Base-by-base conservation (phyloP, 805 yeast genomes). In the Peterozyma xylosa region DNA sequence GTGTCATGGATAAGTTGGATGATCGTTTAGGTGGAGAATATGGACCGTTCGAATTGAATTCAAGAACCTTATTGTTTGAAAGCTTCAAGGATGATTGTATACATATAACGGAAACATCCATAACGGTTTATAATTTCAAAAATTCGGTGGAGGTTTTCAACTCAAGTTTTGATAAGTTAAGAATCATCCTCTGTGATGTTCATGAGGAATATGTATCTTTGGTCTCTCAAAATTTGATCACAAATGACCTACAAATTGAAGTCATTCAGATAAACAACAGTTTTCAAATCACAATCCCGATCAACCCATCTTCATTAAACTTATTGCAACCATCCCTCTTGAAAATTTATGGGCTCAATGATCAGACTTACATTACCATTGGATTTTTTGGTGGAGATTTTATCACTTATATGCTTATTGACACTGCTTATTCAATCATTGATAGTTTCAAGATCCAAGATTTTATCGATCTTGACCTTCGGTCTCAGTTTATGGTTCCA, bases 281-380 rank as follows among this genome's bases (percentile, higher is more conserved):
- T 35, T 10, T 34, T 29, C 35, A 41, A 30, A 29, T 29, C 30
- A 2, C 17, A 14, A 7, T 37, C 36, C n/a, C 16, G 35, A 3
- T 15, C 27, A 14, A 37, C 13, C 34, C 34, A 13, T 11, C 14
- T 4, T 32, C 15, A 5, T 32, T 32, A 32, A 32, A 9, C 5
- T 13, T 5, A n/a, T 32, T 35, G 30, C 42, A 45, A 41, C 47
- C 47, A 2, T 45, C 47, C 10, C 30, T 45, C 40, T 18, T 45
- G 35, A 44, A 44, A 37, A 27, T 39, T 18, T 13, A 16, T 11
- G 6, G 9, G 14, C 7, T 15, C 9, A 17, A 15, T 3, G 34
- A 33, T 3, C 11, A 14, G 1, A 15, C 17, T 11, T 30, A 13
- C 5, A 17, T 43, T n/a, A 30, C 5, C 1, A n/a, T 44, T 32